Evolutionary conservation across 2,329 filamentous ascomycete genomes (phyloP), one percentile per base, ranked within the genome.

Genomic region (Neurospora sp.): DNA sequence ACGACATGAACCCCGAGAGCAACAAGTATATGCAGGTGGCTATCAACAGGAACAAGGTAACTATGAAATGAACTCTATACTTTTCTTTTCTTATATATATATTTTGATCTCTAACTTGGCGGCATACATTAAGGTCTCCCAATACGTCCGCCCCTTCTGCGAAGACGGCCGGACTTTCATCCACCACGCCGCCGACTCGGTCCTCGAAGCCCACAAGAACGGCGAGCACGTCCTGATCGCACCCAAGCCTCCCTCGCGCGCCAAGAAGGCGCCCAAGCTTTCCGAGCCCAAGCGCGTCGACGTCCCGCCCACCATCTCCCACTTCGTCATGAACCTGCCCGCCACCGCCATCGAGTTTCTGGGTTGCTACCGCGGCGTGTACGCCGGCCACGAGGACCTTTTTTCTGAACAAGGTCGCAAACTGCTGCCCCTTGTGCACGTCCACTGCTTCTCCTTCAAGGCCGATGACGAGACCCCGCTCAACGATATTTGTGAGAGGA

Each of bases 241-340:
- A 33, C 81, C 81, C 10, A 88, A 84, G 76, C 81, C 80, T 68
- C 81, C 74, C 77, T 74, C 71, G 71, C 71, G 71, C 72, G 73
- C 71, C 73, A 75, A 75, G 68, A 74, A 69, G 71, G 74, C 72
- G 67, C 69, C 69, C 69, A 73, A 67, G 19, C 36, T 36, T 36
- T 36, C 70, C 37, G 37, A 66, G 36, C 68, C 68, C 46, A 43
- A 41, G 43, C 19, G 66, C 67, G 65, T 62, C 71, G 82, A 83
- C 11, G 84, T 93, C 66, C 95, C 95, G 2, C 85, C 85, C 2
- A 89, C 90, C 43, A 92, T 98, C 78, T 86, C 89, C n/a, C 96
- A 98, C 82, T 99, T 94, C 79, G 91, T 98, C 74, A 97, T 99
- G 92, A 99, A 99, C 81, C 89, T 99, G 17, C 96, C 96, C 0